Evolutionary conservation across 2,329 filamentous ascomycete species (phyloP), one percentile per base, ranked within the genome.

Genomic region (Fusarium keratoplasticum): DNA sequence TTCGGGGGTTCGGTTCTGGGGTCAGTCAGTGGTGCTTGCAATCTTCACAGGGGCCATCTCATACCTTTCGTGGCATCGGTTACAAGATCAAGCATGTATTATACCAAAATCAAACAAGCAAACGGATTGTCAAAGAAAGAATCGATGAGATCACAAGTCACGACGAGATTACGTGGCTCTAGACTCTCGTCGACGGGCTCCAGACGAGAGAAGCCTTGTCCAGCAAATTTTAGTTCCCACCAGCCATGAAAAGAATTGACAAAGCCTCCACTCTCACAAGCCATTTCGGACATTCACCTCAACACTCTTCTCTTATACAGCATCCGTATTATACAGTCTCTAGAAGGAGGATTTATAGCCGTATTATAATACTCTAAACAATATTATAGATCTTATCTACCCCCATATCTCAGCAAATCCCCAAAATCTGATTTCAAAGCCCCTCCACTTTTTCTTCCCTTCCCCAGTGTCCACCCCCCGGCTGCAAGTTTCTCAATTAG

Each of bases 1-100:
- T 61, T 78, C 77, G 13, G 76, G 75, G 16, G 77, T 79, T 66
- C 77, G 73, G 67, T 50, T 70, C 73, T 75, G 1, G 2, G 8
- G 16, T 31, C 20, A 6, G 64, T 75, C 18, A 73, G 58, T 35
- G 18, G n/a, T 31, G 7, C 11, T 6, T 25, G 22, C 22, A 25
- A 42, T 10, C 1, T 8, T 11, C 11, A n/a, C 7, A 7, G 6
- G 10, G 22, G 1, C 18, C 4, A 9, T 18, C 29, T 35, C 9
- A 6, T 65, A 75, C 71, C 61, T 76, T 76, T 57, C 74, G 74
- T 13, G 74, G 74, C 74, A 76, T 76, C 3, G 11, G 33, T 44
- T 38, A 25, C 11, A 10, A 13, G 13, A 47, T 42, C 16, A 52
- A 52, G 11, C 3, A 29, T 31, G 18, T 52, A 13, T n/a, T 29